Evolutionary conservation across 176 grass and related monocot species (phyloP).

Genomic region (Carex pumila): DNA sequence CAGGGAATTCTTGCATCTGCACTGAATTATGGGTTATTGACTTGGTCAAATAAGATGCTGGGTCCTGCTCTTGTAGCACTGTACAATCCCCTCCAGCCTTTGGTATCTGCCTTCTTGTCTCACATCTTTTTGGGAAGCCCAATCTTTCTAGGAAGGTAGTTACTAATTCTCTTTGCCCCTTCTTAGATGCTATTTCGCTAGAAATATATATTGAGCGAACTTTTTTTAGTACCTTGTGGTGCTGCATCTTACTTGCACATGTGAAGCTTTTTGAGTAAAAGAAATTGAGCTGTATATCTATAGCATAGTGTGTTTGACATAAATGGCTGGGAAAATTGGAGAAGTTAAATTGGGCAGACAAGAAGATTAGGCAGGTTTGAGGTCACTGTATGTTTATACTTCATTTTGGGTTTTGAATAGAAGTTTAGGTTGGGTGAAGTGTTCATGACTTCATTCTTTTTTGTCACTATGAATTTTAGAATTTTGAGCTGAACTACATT

Average conservation of each 20-base stretch:
- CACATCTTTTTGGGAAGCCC: conserved; percentile 75
- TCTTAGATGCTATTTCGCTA: background rate
- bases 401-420: background rate
- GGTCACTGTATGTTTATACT: background rate
- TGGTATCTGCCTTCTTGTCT: conserved; percentile 67
- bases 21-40: conserved; percentile 71
- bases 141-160: conserved; percentile 82
- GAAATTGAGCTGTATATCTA: background rate
- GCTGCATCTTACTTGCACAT: background rate
- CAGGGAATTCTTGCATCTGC: conserved; percentile 80
- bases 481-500: background rate
- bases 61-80: conserved; percentile 85
- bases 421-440: background rate
- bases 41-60: conserved; percentile 92
- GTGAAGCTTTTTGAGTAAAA: background rate
- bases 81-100: conserved; percentile 83
- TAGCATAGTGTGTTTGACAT: background rate
- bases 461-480: background rate
- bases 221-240: background rate
- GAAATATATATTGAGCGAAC: background rate
- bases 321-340: background rate
- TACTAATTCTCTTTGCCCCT: background rate
- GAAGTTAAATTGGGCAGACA: background rate
- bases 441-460: background rate
- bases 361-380: background rate